Evolutionary conservation across 129 eudicot genomes (phyloP).

Genomic region (Arctium minus): DNA sequence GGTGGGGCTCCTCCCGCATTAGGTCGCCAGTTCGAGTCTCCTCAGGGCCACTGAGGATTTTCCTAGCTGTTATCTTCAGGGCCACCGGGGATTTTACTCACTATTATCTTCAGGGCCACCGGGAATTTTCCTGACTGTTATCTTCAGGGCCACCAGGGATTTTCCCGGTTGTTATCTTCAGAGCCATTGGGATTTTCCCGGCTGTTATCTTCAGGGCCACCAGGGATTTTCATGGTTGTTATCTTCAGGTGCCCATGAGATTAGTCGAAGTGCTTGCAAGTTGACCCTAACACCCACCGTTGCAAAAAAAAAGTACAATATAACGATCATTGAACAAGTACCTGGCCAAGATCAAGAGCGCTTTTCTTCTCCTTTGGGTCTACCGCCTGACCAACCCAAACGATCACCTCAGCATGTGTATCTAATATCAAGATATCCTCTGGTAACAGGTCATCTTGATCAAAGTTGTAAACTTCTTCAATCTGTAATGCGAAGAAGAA

Average conservation of each 20-base stretch:
- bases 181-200: background rate
- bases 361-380: conserved; percentile 77
- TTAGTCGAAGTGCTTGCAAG: background rate
- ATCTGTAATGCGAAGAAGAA: conserved; percentile 33
- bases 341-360: conserved; percentile 91
- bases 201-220: too few species aligned
- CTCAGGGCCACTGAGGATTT: background rate
- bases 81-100: background rate
- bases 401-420: conserved; percentile 85
- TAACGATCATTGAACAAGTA: conserved; percentile 15
- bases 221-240: too few species aligned
- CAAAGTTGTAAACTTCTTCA: conserved; percentile 92
- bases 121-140: too few species aligned
- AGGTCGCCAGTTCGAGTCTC: background rate
- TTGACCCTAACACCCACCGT: background rate
- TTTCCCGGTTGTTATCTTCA: background rate
- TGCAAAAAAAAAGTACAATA: background rate
- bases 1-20: too few species aligned
- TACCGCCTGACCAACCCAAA: conserved; percentile 93
- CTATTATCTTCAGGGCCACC: background rate
- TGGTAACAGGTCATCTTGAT: conserved; percentile 94
- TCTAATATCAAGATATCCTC: conserved; percentile 93
- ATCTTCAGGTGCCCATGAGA: background rate
- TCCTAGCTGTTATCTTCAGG: background rate
- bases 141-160: too few species aligned